These are phyloP conservation scores for Pichia eremophila DNA, from an alignment of 805 yeast genomes.

Conservation along the genomic window DNA sequence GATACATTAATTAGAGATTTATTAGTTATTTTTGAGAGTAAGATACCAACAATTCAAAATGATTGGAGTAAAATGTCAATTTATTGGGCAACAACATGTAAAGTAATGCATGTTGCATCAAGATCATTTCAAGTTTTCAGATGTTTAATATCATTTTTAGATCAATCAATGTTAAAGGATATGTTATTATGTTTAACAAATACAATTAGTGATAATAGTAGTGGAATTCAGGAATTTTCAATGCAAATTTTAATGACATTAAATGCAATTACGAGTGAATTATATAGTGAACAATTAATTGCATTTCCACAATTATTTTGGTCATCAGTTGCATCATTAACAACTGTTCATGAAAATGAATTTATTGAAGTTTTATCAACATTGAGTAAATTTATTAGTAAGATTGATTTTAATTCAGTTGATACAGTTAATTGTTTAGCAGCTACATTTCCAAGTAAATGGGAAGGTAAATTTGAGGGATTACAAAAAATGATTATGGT, in stretches of 20 bases:
- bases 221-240: constrained; percentile 91
- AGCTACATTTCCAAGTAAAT: constrained; percentile 83
- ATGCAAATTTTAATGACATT: constrained; percentile 96
- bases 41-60: constrained; percentile 46
- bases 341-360: constrained; percentile 87
- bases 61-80: constrained; percentile 83
- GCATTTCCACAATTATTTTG: constrained; percentile 92
- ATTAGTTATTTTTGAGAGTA: constrained; percentile 43
- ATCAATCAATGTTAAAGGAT: constrained; percentile 82
- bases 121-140: constrained; percentile 91
- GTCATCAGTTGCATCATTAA: constrained; percentile 87
- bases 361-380: constrained; percentile 81
- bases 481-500: constrained; percentile 68
- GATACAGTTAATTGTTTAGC: constrained; percentile 78
- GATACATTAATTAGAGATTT: constrained; percentile 59
- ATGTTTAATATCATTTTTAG: constrained; percentile 69
- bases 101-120: constrained; percentile 94
- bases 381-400: constrained; percentile 71
- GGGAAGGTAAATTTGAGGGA: constrained; percentile 94
- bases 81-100: constrained; percentile 95
- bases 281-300: constrained; percentile 67
- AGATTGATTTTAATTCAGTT: constrained; percentile 76
- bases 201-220: constrained; percentile 81
- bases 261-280: constrained; percentile 83
- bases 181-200: constrained; percentile 89